A percentile compares a stretch with the other conserved stretches of the same genome.
Evolutionary conservation across 108 stramenopile genomes (phyloP).

Genomic region (Cyclotella cryptica): DNA sequence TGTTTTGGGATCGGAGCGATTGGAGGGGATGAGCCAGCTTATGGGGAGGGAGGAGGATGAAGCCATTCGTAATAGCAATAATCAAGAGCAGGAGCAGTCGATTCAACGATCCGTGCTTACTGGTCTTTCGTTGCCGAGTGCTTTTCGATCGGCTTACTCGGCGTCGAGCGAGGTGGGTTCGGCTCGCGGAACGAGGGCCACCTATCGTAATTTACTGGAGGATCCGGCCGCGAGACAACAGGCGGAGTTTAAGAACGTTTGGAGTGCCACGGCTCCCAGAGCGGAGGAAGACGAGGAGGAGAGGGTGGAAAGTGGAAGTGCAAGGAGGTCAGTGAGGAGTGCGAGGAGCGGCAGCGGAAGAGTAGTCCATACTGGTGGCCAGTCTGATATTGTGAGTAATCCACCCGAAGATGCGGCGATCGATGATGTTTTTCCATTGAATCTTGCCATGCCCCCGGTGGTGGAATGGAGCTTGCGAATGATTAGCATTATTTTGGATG

Average conservation of each 20-base stretch:
- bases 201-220: constrained; percentile 38
- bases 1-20: constrained; percentile 18
- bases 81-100: constrained; percentile 2
- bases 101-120: constrained; percentile 43
- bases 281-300: constrained; percentile 41
- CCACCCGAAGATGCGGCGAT: constrained; percentile 43
- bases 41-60: constrained; percentile 46
- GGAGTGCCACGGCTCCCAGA: constrained; percentile 53
- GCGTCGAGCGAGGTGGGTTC: constrained; percentile 30
- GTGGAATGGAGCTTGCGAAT: constrained; percentile 57
- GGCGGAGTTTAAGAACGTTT: constrained; percentile 50
- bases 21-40: constrained; percentile 54
- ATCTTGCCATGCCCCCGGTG: constrained; percentile 54
- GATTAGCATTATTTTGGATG: constrained; percentile 48
- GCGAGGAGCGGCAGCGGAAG: not conserved
- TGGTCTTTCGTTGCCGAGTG: constrained; percentile 43
- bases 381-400: constrained; percentile 32
- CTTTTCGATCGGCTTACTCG: constrained; percentile 52
- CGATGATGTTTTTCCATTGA: constrained; percentile 55
- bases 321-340: constrained; percentile 1
- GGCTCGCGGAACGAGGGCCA: constrained; percentile 25
- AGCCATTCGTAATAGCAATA: not conserved
- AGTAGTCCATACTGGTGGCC: constrained; percentile 6
- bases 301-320: constrained; percentile 1
- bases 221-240: constrained; percentile 47